Conservation (phyloP, 73 alveolate species). For the Urostyla sp. region DNA sequence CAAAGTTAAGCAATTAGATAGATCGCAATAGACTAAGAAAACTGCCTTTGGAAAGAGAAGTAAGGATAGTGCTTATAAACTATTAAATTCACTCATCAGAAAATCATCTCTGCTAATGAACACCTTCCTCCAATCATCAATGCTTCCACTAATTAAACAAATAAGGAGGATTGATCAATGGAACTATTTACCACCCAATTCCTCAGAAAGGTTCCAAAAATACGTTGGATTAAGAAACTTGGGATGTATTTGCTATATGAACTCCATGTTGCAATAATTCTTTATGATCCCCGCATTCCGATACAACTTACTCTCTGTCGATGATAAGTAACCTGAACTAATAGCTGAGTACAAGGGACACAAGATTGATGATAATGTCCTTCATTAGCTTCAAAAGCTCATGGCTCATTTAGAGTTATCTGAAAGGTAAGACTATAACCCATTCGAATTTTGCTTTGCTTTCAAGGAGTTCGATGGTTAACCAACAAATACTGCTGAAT, state of each 20-base stretch:
- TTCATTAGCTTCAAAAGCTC: slow-evolving; percentile 65
- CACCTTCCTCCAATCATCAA: slow-evolving; percentile 43
- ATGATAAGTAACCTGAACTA: slow-evolving; percentile 21
- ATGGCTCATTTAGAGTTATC: slow-evolving; percentile 68
- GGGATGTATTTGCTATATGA: slow-evolving; percentile 94
- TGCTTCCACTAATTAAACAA: slow-evolving; percentile 47
- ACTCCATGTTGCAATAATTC: slow-evolving; percentile 93
- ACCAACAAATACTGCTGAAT: slow-evolving; percentile 77
- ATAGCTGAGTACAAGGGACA: slow-evolving; percentile 32
- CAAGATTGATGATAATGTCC: slow-evolving; percentile 63
- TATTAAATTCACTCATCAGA: slow-evolving; percentile 58
- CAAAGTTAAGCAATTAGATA: not conserved
- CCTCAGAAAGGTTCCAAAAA: slow-evolving; percentile 67
- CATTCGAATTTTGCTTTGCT: slow-evolving; percentile 81
- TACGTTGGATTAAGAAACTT: slow-evolving; percentile 87
- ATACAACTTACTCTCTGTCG: slow-evolving; percentile 45
- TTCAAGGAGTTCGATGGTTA: slow-evolving; percentile 84
- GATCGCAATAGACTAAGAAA: not conserved
- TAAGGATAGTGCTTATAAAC: slow-evolving; percentile 64
- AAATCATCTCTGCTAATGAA: slow-evolving; percentile 47
- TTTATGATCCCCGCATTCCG: slow-evolving; percentile 91
- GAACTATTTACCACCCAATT: slow-evolving; percentile 78
- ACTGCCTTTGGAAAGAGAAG: slow-evolving; percentile 53
- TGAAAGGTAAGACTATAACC: slow-evolving; percentile 73
- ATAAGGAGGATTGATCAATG: slow-evolving; percentile 67